Conservation (phyloP, 2,329 filamentous ascomycete genomes). For the Cercospora sp. region DNA sequence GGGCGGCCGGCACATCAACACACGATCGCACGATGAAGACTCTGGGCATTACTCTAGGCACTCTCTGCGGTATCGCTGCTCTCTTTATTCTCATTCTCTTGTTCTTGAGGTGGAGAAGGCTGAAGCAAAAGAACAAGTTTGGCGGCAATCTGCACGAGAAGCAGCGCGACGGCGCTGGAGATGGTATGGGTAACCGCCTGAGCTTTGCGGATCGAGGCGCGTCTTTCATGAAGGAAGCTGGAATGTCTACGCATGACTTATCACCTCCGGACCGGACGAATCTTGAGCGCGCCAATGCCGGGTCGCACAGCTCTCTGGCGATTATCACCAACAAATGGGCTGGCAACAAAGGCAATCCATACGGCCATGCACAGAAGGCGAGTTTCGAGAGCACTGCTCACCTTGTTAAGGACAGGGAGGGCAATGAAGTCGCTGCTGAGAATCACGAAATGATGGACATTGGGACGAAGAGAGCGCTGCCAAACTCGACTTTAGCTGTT, state of each 20-base stretch:
- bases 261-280: constrained; percentile 24
- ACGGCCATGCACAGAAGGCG: constrained; percentile 44
- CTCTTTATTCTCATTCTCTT: constrained; percentile 73
- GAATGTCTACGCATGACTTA: constrained; percentile 42
- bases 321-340: constrained; percentile 59
- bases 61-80: constrained; percentile 71
- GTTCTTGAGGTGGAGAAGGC: constrained; percentile 61
- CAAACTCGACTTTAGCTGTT: constrained; percentile 23
- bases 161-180: constrained; percentile 20
- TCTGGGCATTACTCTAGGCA: constrained; percentile 77
- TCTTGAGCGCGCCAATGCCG: constrained; percentile 18
- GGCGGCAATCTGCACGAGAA: constrained; percentile 45
- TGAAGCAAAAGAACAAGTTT: constrained; percentile 56
- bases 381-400: constrained; percentile 63
- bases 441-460: constrained; percentile 49
- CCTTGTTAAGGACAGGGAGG: constrained; percentile 58
- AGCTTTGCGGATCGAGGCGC: constrained; percentile 55
- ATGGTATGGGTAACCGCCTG: constrained; percentile 38
- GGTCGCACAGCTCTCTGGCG: constrained; percentile 45
- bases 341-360: constrained; percentile 52
- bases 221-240: constrained; percentile 55
- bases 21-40: constrained; percentile 58
- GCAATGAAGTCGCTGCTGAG: constrained; percentile 44
- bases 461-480: constrained; percentile 40
- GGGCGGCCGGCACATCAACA: constrained; percentile 40